Conservation (phyloP, 345 rosid genomes). For the Salix caprea region DNA sequence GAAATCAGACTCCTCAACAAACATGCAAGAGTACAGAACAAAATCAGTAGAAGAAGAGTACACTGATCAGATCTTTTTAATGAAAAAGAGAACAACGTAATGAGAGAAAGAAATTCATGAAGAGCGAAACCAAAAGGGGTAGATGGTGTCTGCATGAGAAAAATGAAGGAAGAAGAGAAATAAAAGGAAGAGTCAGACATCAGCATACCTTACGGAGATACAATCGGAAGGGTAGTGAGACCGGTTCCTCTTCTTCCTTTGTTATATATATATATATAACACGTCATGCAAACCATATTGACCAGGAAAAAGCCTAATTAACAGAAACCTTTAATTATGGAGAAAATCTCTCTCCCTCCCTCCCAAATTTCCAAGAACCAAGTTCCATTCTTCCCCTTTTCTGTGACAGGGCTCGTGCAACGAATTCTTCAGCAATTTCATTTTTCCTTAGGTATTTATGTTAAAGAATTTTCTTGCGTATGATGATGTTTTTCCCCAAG, state of each 20-base stretch:
- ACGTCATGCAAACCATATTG: background rate
- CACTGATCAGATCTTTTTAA: conserved; percentile 10
- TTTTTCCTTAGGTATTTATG: background rate
- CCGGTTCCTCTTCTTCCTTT: conserved; percentile 3
- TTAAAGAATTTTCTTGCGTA: background rate
- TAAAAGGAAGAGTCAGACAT: background rate
- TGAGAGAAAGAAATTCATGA: background rate
- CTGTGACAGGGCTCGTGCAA: background rate
- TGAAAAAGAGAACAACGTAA: background rate
- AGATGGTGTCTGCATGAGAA: background rate
- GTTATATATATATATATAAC: background rate
- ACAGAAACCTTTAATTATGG: background rate
- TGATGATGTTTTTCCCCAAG: background rate
- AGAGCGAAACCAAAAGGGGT: background rate
- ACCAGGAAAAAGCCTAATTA: background rate
- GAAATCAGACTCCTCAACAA: background rate
- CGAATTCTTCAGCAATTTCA: background rate
- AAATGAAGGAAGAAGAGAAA: background rate
- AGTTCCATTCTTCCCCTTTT: background rate
- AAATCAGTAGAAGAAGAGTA: background rate
- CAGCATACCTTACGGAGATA: conserved; percentile 18
- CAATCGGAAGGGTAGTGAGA: conserved; percentile 8
- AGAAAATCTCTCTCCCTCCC: background rate
- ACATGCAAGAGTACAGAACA: background rate
- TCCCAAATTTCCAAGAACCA: background rate